Evolutionary conservation across 2,329 filamentous ascomycete genomes (phyloP).

Genomic region (Fragosphaeria purpurea): DNA sequence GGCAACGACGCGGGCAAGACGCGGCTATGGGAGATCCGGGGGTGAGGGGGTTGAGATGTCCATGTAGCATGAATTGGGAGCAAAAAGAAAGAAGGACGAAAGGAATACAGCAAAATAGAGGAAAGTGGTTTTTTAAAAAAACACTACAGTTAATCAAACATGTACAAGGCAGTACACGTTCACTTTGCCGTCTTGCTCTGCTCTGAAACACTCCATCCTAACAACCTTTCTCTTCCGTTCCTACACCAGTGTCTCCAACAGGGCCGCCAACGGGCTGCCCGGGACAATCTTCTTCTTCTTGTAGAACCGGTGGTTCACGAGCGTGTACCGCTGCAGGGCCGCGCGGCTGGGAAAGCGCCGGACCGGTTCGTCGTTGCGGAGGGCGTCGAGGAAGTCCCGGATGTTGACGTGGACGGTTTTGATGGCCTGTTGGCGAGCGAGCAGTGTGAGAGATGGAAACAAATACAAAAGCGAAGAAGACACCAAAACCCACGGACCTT

Average conservation of each 20-base stretch:
- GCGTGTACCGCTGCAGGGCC: conserved; percentile 28
- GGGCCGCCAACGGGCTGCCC: conserved; percentile 27
- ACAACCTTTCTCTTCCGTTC: background rate
- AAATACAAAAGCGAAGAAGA: background rate
- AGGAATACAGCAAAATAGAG: background rate
- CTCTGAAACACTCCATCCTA: background rate
- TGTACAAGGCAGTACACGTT: too few relatives aligned
- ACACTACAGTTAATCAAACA: too few relatives aligned
- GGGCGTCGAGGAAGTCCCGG: conserved; percentile 32
- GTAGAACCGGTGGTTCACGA: conserved; percentile 27
- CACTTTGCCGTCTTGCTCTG: background rate
- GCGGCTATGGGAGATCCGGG: conserved; percentile 78
- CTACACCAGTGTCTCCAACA: conserved; percentile 24
- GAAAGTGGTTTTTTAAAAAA: too few relatives aligned
- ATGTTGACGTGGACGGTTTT: conserved; percentile 38
- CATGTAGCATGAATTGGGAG: background rate
- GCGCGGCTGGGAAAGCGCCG: conserved; percentile 22
- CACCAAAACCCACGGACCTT: conserved; percentile 22
- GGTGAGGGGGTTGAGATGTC: conserved; percentile 27
- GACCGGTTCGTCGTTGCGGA: conserved; percentile 16
- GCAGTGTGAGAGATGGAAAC: background rate
- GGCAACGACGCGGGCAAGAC: conserved; percentile 86
- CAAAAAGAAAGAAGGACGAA: background rate
- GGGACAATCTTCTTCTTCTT: conserved; percentile 33
- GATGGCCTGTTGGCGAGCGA: conserved; percentile 25